A percentile compares a stretch with the other conserved stretches of the same genome.
These are phyloP conservation scores for Gnomoniopsis sp. DNA, from an alignment of 2,329 filamentous ascomycete species.

Conservation along the genomic window DNA sequence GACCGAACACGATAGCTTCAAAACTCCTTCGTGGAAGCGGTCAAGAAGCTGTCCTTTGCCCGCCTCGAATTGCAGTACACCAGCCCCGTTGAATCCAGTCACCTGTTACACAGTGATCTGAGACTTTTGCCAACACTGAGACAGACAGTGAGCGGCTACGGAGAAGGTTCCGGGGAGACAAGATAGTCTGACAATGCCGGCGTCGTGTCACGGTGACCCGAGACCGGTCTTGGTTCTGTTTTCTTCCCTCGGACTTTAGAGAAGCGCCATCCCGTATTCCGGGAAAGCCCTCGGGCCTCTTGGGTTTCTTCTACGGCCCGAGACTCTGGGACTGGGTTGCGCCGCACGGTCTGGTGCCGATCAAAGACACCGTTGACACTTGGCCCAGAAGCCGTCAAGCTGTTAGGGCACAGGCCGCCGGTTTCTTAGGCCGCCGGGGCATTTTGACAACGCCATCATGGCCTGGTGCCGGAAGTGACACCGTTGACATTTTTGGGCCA, in stretches of 20 bases:
- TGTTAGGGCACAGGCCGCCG: too few relatives aligned
- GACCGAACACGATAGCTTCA: not conserved
- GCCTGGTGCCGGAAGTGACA: too few relatives aligned
- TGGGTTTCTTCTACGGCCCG: not conserved
- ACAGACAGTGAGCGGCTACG: not conserved
- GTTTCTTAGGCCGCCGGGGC: too few relatives aligned
- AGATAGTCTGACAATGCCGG: not conserved
- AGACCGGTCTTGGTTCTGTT: not conserved
- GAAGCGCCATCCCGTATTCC: not conserved
- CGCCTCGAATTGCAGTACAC: slow-evolving; percentile 8
- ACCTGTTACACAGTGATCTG: slow-evolving; percentile 14
- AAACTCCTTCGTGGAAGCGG: slow-evolving; percentile 1
- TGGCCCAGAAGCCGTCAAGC: not conserved
- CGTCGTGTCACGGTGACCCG: not conserved
- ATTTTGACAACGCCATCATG: too few relatives aligned
- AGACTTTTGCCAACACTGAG: not conserved
- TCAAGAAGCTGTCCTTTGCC: not conserved
- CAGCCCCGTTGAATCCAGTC: not conserved
- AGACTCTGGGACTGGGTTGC: not conserved
- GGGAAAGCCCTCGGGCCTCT: not conserved
- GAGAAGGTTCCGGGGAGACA: not conserved
- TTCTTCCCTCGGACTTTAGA: not conserved
- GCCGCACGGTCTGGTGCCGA: not conserved
- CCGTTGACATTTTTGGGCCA: too few relatives aligned
- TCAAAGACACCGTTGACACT: not conserved